Evolutionary conservation across 805 yeast genomes (phyloP).

Genomic region (Ascoidea rubescens): DNA sequence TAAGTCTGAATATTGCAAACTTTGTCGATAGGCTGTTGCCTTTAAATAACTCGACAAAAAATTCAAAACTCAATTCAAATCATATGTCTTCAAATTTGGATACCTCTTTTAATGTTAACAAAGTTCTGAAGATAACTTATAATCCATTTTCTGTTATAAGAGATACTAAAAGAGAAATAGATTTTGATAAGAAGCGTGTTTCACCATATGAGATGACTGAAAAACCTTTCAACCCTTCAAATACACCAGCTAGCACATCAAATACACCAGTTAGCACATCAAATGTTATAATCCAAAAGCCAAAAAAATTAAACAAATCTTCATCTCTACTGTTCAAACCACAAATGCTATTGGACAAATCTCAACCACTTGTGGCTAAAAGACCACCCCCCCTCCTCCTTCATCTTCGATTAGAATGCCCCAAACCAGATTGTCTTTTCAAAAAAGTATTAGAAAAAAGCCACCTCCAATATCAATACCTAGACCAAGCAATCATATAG

Average conservation of each 20-base stretch:
- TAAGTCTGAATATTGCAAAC: not conserved
- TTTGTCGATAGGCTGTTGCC: not conserved
- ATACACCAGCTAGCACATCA: constrained; percentile 11
- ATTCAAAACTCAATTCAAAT: constrained; percentile 1
- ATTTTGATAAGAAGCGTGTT: constrained; percentile 65
- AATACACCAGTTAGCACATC: not conserved
- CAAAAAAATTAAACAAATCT: constrained; percentile 1
- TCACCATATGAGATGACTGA: constrained; percentile 54
- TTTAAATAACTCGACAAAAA: not conserved
- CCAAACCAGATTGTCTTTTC: not conserved
- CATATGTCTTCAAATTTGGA: constrained; percentile 6
- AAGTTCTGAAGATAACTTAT: constrained; percentile 11
- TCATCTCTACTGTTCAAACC: constrained; percentile 1
- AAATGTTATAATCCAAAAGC: constrained; percentile 2
- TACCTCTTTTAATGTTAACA: constrained; percentile 7
- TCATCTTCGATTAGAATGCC: not conserved
- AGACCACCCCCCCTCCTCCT: not conserved
- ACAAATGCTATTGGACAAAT: not conserved
- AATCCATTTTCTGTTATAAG: constrained; percentile 56
- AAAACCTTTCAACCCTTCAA: constrained; percentile 23
- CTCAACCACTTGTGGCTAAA: not conserved
- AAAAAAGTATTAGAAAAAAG: not conserved
- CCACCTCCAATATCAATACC: not conserved
- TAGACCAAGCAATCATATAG: not conserved
- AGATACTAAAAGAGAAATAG: constrained; percentile 51